Base-by-base conservation (phyloP, 2,329 filamentous ascomycete species). In the Penicillium sp. region DNA sequence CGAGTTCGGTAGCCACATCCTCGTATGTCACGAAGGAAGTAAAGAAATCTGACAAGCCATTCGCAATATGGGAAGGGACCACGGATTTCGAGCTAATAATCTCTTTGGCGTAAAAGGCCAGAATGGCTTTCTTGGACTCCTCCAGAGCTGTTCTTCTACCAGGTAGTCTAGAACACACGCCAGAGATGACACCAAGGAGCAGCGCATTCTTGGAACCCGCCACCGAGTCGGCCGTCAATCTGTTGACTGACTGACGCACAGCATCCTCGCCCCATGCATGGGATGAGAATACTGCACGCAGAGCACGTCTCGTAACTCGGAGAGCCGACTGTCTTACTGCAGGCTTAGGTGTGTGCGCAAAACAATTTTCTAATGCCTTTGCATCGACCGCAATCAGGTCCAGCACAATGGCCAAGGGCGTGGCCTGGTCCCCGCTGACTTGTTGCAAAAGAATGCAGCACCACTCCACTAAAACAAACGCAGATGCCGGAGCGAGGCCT, bases 401-500 rank as follows among this genome's bases (percentile, higher is more conserved):
- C 47, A 75, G 57, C 27, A 68, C 62, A 42, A 50, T 74, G 59
- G 37, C 79, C 79, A 65, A 62, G 82, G 81, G 56, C 73, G 73
- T 35, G 79, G 77, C 83, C 82, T 89, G 29, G 78, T 68, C 78
- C 33, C 76, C 75, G 20, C 78, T 78, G 17, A 89, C 73, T 42
- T 84, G 76, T 57, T 90, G 82, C 53, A 95, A 78, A 35, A 96
- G 69, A 42, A 91, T 65, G 43, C 84, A 86, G 64, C 83, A 88
- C 91, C 91, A 98, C 65, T 95, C 87, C 10, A 93, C 77, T 53
- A 98, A 73, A 33, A 94, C 87, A 62, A 96, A 94, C 4, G 89
- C 86, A 65, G 82, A 94, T 29, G 78, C 80, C 11, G 85, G 72
- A 20, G 91, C 87, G 56, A 97, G 83, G 48, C 81, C 83, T 13